phyloP scores from a whole-genome alignment of 78 protist genomes.

The Dictyostelium intermedium region DNA sequence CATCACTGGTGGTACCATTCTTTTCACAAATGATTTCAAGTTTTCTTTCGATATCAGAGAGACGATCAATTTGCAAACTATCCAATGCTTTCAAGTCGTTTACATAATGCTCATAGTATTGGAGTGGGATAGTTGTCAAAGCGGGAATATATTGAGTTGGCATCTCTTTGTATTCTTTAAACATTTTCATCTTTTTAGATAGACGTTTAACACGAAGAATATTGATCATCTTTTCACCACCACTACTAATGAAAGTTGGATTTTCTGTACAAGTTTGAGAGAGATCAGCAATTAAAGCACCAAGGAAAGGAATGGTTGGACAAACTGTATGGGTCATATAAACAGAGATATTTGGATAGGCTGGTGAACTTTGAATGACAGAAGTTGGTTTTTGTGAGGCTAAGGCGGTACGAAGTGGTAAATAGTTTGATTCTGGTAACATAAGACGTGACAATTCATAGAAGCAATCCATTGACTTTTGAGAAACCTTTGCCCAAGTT shows the following conservation, averaged over 20 bases:
- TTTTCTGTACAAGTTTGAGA: conserved; percentile 75
- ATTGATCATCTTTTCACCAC: conserved; percentile 72
- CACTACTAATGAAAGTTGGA: conserved; percentile 47
- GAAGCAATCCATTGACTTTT: conserved; percentile 44
- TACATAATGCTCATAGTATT: conserved; percentile 40
- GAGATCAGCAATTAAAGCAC: conserved; percentile 72
- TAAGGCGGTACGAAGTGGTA: conserved; percentile 28
- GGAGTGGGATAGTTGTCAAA: not conserved
- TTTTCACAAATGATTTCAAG: conserved; percentile 38
- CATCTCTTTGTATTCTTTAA: conserved; percentile 63
- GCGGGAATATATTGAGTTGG: conserved; percentile 22
- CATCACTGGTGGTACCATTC: not conserved
- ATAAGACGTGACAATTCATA: conserved; percentile 47
- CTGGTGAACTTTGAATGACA: not conserved
- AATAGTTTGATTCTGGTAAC: conserved; percentile 60
- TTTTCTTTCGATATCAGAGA: conserved; percentile 55
- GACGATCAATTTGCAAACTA: conserved; percentile 47
- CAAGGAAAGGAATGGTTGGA: conserved; percentile 71
- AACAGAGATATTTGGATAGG: conserved; percentile 15
- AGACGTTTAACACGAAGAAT: conserved; percentile 61
- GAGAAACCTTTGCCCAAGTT: conserved; percentile 57
- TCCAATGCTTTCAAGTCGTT: conserved; percentile 41
- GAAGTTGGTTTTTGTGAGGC: conserved; percentile 1
- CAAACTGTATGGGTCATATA: conserved; percentile 33
- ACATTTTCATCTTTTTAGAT: conserved; percentile 72